phyloP scores from a whole-genome alignment of 495 filamentous ascomycete species.

The Penicillium paradoxum region DNA sequence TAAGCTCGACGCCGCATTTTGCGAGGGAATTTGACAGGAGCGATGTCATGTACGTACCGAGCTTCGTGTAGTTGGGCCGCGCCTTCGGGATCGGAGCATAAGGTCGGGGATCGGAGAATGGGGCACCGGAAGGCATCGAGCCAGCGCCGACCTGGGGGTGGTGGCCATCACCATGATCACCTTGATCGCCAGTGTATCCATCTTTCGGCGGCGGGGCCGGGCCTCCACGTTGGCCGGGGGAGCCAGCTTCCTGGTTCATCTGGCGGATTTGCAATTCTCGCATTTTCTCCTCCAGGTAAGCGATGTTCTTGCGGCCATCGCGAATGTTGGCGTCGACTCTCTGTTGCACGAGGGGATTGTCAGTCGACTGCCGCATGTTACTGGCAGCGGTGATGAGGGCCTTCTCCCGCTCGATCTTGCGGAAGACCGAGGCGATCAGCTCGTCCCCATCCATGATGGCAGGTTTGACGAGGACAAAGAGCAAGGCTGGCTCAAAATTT shows the following conservation, averaged over 20 bases:
- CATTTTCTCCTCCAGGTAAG: slow-evolving; percentile 88
- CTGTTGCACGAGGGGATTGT: slow-evolving; percentile 84
- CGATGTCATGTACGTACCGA: slow-evolving; percentile 57
- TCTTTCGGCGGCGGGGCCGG: slow-evolving; percentile 64
- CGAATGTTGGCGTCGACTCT: slow-evolving; percentile 87
- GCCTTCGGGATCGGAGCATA: slow-evolving; percentile 63
- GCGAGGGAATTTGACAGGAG: background rate
- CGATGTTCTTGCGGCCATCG: slow-evolving; percentile 85
- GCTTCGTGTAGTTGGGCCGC: slow-evolving; percentile 88
- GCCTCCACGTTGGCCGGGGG: slow-evolving; percentile 38
- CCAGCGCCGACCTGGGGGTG: slow-evolving; percentile 56
- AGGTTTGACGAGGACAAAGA: slow-evolving; percentile 13
- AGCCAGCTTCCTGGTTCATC: slow-evolving; percentile 53
- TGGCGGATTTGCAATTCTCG: slow-evolving; percentile 79
- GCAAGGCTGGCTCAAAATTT: slow-evolving; percentile 3
- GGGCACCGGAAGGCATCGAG: slow-evolving; percentile 78
- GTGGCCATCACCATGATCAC: slow-evolving; percentile 50
- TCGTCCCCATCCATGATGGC: slow-evolving; percentile 59
- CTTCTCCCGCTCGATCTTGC: slow-evolving; percentile 98
- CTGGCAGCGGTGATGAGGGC: slow-evolving; percentile 90
- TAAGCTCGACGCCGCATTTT: slow-evolving; percentile 4
- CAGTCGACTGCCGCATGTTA: slow-evolving; percentile 89
- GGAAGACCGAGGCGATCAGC: slow-evolving; percentile 78
- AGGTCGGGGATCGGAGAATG: slow-evolving; percentile 71
- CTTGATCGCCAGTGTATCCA: slow-evolving; percentile 44